phyloP scores from a whole-genome alignment of 495 filamentous ascomycete genomes.

The Extremus antarcticus region DNA sequence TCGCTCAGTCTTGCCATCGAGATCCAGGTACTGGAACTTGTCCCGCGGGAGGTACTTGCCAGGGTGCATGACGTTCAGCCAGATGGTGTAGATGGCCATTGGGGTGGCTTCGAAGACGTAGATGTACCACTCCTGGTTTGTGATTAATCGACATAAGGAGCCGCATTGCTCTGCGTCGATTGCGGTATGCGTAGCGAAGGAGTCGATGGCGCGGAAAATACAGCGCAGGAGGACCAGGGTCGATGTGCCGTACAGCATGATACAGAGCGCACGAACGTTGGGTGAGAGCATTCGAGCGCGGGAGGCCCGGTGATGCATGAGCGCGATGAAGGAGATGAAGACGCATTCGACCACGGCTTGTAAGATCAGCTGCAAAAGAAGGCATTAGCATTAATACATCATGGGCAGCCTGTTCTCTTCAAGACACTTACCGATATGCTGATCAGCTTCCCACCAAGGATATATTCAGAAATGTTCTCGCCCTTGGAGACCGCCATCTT shows the following conservation, averaged over 20 bases:
- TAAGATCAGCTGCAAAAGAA: slow-evolving; percentile 27
- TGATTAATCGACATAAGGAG: slow-evolving; percentile 7
- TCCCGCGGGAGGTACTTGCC: slow-evolving; percentile 23
- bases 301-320: slow-evolving; percentile 39
- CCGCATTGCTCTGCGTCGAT: slow-evolving; percentile 8
- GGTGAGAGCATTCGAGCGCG: slow-evolving; percentile 40
- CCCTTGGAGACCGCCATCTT: slow-evolving; percentile 46
- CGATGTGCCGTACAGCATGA: slow-evolving; percentile 25
- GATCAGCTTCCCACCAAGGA: slow-evolving; percentile 32
- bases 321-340: slow-evolving; percentile 29
- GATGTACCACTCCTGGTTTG: slow-evolving; percentile 27
- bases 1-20: slow-evolving; percentile 26
- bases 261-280: slow-evolving; percentile 48
- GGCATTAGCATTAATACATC: slow-evolving; percentile 29
- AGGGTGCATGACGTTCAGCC: slow-evolving; percentile 28
- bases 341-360: slow-evolving; percentile 31
- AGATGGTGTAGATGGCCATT: slow-evolving; percentile 29
- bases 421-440: slow-evolving; percentile 52
- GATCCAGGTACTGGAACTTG: slow-evolving; percentile 22
- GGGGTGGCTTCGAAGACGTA: slow-evolving; percentile 33
- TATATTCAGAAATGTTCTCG: slow-evolving; percentile 31
- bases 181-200: slow-evolving; percentile 22
- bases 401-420: slow-evolving; percentile 47
- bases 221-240: slow-evolving; percentile 28
- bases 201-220: slow-evolving; percentile 29